phyloP scores from a whole-genome alignment of 306 rosid species.

The Cicer cuneatum region DNA sequence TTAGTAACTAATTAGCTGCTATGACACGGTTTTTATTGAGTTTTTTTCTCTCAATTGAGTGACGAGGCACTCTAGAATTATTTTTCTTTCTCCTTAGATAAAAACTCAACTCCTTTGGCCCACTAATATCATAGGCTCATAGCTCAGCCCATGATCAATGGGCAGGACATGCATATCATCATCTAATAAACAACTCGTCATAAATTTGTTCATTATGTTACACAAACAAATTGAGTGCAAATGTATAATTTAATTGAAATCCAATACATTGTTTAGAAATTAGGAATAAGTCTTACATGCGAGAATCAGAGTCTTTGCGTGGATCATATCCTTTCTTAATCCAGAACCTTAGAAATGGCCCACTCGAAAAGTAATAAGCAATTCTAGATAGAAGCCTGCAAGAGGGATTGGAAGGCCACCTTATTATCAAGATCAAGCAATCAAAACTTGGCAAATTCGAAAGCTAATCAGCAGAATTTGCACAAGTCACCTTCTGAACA shows the following conservation, averaged over 20 bases:
- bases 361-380: conserved; percentile 92
- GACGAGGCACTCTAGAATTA: neutral
- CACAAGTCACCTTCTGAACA: conserved; percentile 75
- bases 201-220: conserved; percentile 26
- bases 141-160: neutral
- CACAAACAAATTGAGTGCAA: conserved; percentile 27
- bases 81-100: neutral
- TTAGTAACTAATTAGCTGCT: neutral
- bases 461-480: conserved; percentile 31
- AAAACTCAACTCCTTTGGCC: neutral
- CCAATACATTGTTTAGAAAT: conserved; percentile 18
- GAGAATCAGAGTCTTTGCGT: conserved; percentile 80
- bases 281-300: conserved; percentile 63
- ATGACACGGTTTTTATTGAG: neutral
- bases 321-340: conserved; percentile 96
- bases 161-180: neutral
- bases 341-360: conserved; percentile 95
- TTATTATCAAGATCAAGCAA: conserved; percentile 35
- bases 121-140: neutral
- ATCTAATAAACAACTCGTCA: conserved; percentile 7
- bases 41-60: neutral
- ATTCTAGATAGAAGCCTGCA: conserved; percentile 92
- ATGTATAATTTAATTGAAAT: conserved; percentile 21
- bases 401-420: conserved; percentile 41
- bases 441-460: conserved; percentile 24